Base-by-base conservation (phyloP, 257 asterid genomes). In the Vinca minor region DNA sequence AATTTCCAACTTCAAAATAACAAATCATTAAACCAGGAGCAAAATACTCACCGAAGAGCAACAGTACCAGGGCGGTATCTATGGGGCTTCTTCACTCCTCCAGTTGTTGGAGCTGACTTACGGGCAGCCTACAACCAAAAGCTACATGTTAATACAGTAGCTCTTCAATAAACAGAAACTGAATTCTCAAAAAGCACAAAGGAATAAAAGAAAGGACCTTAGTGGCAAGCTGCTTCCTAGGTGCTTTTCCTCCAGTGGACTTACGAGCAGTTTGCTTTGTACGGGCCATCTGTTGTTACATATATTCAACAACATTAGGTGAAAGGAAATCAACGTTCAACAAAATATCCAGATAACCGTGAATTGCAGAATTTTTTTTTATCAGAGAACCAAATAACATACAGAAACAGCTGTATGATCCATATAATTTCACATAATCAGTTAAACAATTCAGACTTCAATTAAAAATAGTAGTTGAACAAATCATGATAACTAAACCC, bases 1-100 rank as follows among this genome's bases (percentile, higher is more conserved):
- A 48, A n/a, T 26, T 17, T n/a, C n/a, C n/a, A n/a, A n/a, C n/a
- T n/a, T n/a, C n/a, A n/a, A 25, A 9, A 39, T 1, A 47, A 1
- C 8, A 23, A 18, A n/a, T 0, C 1, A 0, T 0, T 0, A 0
- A 32, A 12, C 0, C 1, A 41, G 46, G 18, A 29, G n/a, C n/a
- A n/a, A n/a, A n/a, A 20, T 8, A 74, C 85, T 69, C 35, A 81
- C 83, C 87, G 94, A 25, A 83, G 87, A 45, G 92, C 92, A 73
- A 85, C 92, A 71, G 92, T 82, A 39, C 92, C 92, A 71, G 92
- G 92, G n/a, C 92, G 84, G 69, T 85, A 85, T 61, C 92, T 77
- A 58, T 85, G 92, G 32, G 93, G 89, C 72, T 85, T 85, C 83
- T 85, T 85, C 50, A 85, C 94, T 53, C 94, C 89, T 41, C 94